Conservation (phyloP, 2,329 filamentous ascomycete species). For the Microcyclosporella mali region DNA sequence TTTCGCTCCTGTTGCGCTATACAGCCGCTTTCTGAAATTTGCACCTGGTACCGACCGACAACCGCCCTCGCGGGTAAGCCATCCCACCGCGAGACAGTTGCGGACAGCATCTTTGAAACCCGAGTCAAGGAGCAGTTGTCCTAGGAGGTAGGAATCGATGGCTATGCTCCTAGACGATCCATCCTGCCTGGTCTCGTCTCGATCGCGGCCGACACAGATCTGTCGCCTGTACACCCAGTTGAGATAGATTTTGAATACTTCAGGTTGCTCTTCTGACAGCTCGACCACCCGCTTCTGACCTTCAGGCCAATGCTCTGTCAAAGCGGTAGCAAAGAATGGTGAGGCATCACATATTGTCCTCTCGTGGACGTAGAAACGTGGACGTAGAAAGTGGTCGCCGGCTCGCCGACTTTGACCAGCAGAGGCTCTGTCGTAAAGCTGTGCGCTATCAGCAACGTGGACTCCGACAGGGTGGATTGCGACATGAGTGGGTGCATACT, state of each 20-base stretch:
- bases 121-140: constrained; percentile 6
- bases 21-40: background rate
- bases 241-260: constrained; percentile 13
- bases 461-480: too few relatives aligned
- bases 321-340: constrained; percentile 9
- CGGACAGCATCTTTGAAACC: constrained; percentile 12
- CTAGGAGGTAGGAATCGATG: constrained; percentile 4
- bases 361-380: constrained; percentile 2
- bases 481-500: too few relatives aligned
- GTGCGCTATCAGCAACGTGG: too few relatives aligned
- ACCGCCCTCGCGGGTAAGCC: background rate
- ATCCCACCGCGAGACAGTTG: constrained; percentile 20
- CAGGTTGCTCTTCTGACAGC: constrained; percentile 7
- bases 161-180: background rate
- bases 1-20: background rate
- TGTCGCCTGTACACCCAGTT: constrained; percentile 18
- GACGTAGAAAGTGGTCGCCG: constrained; percentile 2
- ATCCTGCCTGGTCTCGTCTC: constrained; percentile 1
- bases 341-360: background rate
- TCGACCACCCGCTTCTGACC: constrained; percentile 9
- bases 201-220: constrained; percentile 1
- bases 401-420: constrained; percentile 8
- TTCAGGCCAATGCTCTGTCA: constrained; percentile 11
- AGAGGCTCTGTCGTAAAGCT: constrained; percentile 6
- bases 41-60: background rate